Evolutionary conservation across 225 moss, liverwort and hornwort species (phyloP).

Genomic region (Marchantia polymorpha): DNA sequence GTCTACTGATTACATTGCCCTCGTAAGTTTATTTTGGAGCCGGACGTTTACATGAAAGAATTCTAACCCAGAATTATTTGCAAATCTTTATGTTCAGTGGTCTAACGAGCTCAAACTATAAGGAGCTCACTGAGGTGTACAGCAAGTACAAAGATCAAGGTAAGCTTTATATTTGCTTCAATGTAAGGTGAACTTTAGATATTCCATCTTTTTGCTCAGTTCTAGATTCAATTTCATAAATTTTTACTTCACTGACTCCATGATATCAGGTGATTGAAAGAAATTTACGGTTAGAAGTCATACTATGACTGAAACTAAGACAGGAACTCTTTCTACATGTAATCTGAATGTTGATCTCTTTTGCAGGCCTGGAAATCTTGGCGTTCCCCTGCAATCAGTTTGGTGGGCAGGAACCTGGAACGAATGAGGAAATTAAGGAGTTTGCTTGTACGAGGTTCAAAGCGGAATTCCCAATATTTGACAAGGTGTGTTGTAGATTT

Average conservation of each 20-base stretch:
- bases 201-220: too few relatives aligned
- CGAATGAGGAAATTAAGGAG: slow-evolving; percentile 78
- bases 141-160: slow-evolving; percentile 69
- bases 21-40: neutral
- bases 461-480: slow-evolving; percentile 85
- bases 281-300: too few relatives aligned
- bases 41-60: too few relatives aligned
- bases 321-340: too few relatives aligned
- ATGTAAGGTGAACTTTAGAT: too few relatives aligned
- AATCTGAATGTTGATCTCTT: too few relatives aligned
- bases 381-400: slow-evolving; percentile 97
- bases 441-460: slow-evolving; percentile 88
- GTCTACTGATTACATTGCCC: neutral
- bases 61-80: too few relatives aligned
- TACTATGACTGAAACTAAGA: too few relatives aligned
- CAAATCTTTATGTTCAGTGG: slow-evolving; percentile 44
- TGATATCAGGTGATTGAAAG: too few relatives aligned
- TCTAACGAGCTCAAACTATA: slow-evolving; percentile 74
- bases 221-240: too few relatives aligned
- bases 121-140: slow-evolving; percentile 79
- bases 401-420: slow-evolving; percentile 80
- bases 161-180: slow-evolving; percentile 1
- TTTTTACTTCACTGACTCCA: too few relatives aligned
- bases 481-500: slow-evolving; percentile 49
- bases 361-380: slow-evolving; percentile 66